These are phyloP conservation scores for Neurospora terricola DNA, from an alignment of 495 filamentous ascomycete genomes.

Conservation along the genomic window DNA sequence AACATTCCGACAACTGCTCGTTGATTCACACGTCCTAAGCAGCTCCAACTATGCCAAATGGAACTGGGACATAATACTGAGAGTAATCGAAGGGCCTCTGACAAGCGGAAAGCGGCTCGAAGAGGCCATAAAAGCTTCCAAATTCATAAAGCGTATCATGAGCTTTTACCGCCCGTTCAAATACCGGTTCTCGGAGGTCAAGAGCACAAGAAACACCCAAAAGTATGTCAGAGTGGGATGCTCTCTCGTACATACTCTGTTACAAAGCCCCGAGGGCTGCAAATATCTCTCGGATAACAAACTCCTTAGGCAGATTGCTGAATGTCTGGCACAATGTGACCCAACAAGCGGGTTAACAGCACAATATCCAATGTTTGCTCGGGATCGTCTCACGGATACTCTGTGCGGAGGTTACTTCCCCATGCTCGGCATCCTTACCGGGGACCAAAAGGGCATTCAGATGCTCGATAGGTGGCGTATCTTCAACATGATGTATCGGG, in stretches of 20 bases:
- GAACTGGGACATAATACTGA: conserved; percentile 89
- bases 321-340: conserved; percentile 90
- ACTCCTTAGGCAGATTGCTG: conserved; percentile 81
- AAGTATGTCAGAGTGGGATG: conserved; percentile 88
- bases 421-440: conserved; percentile 77
- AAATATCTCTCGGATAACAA: conserved; percentile 86
- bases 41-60: conserved; percentile 85
- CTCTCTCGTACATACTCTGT: conserved; percentile 71
- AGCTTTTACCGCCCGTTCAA: conserved; percentile 97
- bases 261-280: conserved; percentile 75
- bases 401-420: conserved; percentile 88
- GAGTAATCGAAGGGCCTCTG: conserved; percentile 86
- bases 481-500: conserved; percentile 98
- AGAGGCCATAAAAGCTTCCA: conserved; percentile 88
- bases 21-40: conserved; percentile 80
- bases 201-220: conserved; percentile 84
- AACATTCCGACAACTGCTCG: conserved; percentile 70
- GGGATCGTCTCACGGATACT: conserved; percentile 69
- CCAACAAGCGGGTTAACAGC: conserved; percentile 83
- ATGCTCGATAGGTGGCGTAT: conserved; percentile 96
- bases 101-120: conserved; percentile 86
- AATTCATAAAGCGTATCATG: conserved; percentile 88
- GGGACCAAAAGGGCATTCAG: conserved; percentile 66
- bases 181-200: conserved; percentile 77
- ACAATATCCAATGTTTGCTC: conserved; percentile 76